Conservation (phyloP, 768 basidiomycete species). For the Gautieria morchelliformis region DNA sequence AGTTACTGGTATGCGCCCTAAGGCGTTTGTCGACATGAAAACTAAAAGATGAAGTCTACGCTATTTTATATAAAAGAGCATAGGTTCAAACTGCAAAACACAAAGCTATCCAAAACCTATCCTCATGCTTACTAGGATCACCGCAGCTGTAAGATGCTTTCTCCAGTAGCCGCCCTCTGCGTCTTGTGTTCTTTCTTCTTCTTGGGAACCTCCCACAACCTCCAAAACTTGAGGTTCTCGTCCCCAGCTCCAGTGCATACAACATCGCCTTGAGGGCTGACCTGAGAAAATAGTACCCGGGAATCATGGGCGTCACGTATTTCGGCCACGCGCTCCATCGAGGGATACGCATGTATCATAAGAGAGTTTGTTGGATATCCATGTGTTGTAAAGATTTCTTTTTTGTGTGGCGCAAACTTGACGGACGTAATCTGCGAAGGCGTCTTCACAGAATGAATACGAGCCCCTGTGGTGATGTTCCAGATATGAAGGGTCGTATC, state of each 20-base stretch:
- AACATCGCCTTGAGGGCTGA: constrained; percentile 84
- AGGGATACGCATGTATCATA: constrained; percentile 80
- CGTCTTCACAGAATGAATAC: constrained; percentile 78
- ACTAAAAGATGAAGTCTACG: background rate
- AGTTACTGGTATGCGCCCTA: too few species aligned
- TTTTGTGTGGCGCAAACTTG: constrained; percentile 77
- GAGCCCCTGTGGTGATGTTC: constrained; percentile 88
- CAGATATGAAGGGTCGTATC: constrained; percentile 87
- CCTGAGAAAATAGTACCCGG: constrained; percentile 74
- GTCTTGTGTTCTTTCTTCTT: constrained; percentile 41
- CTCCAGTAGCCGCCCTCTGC: background rate
- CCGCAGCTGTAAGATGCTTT: constrained; percentile 9
- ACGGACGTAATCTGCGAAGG: constrained; percentile 89
- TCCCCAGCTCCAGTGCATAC: constrained; percentile 90
- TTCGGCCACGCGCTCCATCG: constrained; percentile 69
- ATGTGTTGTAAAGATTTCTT: constrained; percentile 88
- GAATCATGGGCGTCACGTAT: constrained; percentile 92
- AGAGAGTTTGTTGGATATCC: constrained; percentile 86
- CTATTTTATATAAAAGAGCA: background rate
- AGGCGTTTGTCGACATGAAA: too few species aligned
- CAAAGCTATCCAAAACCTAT: too few species aligned
- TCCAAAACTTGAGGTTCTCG: constrained; percentile 97
- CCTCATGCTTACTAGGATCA: background rate
- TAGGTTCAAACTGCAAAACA: background rate
- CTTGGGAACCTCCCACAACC: constrained; percentile 60